Evolutionary conservation across 2,329 filamentous ascomycete genomes (phyloP), one percentile per base, ranked within the genome.

Genomic region (Hypoxylon sp.): DNA sequence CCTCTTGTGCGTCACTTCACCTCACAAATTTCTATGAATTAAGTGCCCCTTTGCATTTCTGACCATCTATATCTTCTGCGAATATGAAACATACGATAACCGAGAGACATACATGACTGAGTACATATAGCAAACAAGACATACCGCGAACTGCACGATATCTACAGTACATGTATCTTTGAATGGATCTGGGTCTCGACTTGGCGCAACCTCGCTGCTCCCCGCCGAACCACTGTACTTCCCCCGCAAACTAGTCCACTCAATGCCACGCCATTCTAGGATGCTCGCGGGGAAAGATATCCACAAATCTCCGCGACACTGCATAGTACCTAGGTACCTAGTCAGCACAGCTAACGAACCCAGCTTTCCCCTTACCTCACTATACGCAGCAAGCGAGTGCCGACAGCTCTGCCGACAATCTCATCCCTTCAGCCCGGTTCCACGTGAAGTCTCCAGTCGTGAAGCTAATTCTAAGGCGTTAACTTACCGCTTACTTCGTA

Each of bases 231-330:
- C 39, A n/a, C 32, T n/a, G n/a, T 3, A 45, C 29, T 16, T 45
- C 50, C 61, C 61, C 61, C 58, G 48, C 52, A 57, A 45, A 34
- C 11, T 34, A 37, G 30, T 14, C 30, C 30, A 34, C 30, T 12
- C 11, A 39, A 19, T 25, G 11, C 16, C 37, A 41, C 37, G 16
- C 53, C 19, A 19, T n/a, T 37, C 25, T 34, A 47, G 53, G 41
- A 37, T 43, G 30, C 19, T 55, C 52, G 61, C 43, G 50, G 50
- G 61, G 55, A 48, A 27, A 43, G 32, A 37, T 52, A 34, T 23
- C 58, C 58, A 59, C 54, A 52, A n/a, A 50, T 67, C 59, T 47
- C 63, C 58, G 50, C 53, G 53, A 54, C 41, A 45, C n/a, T n/a
- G n/a, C n/a, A n/a, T n/a, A n/a, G n/a, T n/a, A n/a, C n/a, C n/a